These are phyloP conservation scores for Incumbomyces delicatus DNA, from an alignment of 2,329 filamentous ascomycete species.

Conservation along the genomic window DNA sequence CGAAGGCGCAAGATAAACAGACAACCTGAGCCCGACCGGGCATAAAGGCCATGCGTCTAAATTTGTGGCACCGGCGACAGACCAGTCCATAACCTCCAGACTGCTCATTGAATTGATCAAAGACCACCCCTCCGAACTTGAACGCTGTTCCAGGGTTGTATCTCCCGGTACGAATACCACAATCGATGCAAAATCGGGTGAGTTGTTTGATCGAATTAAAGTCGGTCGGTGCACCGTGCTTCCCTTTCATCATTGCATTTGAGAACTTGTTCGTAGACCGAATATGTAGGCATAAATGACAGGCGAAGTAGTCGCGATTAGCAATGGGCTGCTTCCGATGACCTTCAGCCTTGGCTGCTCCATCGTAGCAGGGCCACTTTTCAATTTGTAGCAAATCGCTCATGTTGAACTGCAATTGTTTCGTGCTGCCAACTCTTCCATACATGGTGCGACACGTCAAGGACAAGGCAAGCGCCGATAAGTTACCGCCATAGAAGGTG, in stretches of 20 bases:
- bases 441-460: background rate
- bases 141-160: background rate
- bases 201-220: background rate
- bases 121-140: background rate
- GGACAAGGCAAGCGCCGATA: background rate
- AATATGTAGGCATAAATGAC: background rate
- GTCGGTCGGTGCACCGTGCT: background rate
- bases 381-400: conserved; percentile 1
- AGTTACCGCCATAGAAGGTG: background rate
- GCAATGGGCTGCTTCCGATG: background rate
- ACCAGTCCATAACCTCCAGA: background rate
- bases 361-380: conserved; percentile 3
- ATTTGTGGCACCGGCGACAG: background rate
- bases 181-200: background rate
- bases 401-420: background rate
- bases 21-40: too few species aligned
- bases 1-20: too few species aligned
- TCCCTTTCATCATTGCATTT: conserved; percentile 5
- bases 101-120: background rate
- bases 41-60: background rate
- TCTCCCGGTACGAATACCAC: background rate
- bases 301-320: conserved; percentile 5
- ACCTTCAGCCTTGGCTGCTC: background rate
- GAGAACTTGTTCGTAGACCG: conserved; percentile 1
- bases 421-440: background rate